Evolutionary conservation across 192 early-diverging fungal genomes (phyloP), one percentile per base, ranked within the genome.

Genomic region (Podila verticillata): DNA sequence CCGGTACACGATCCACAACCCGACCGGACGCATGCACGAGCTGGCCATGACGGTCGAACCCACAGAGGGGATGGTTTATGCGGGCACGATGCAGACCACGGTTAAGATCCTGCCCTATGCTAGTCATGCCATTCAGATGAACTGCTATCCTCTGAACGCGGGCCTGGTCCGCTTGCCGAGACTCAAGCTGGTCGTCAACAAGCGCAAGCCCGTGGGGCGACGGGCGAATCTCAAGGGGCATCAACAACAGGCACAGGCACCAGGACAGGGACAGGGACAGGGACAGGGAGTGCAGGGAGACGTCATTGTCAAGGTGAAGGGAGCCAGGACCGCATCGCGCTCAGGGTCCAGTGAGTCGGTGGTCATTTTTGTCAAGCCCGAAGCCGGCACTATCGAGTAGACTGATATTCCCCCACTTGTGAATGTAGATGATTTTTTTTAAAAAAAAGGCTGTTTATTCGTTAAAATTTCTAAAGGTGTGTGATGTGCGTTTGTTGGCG

Each of bases 31-130:
- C 26, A 31, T 89, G 5, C 75, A 83, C 6, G 89, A 93, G 64
- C 80, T 94, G 12, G 61, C 82, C 15, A 85, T 88, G 44, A 64
- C 84, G 5, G 86, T 93, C 12, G 93, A 94, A 65, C 70, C 89
- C 0, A 83, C 88, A 12, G 94, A 95, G 19, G 85, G 86, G 20
- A 95, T 94, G 83, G 92, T 94, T 1, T 94, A 92, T 72, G 83
- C 91, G 12, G 94, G 94, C 22, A 88, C 87, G 28, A 93, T 93
- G 79, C 89, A 89, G 57, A 70, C 86, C 3, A 70, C 79, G 7
- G 68, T 91, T 35, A 83, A 82, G 10, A 63, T 95, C 0, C 84
- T 93, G 4, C 92, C 93, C 0, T 81, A 90, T 13, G 80, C 87
- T 6, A 81, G 71, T 7, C 66, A 82, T 29, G 66, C 48, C 0